Base-by-base conservation (phyloP, 495 filamentous ascomycete genomes). In the Hypoxylon fragiforme region DNA sequence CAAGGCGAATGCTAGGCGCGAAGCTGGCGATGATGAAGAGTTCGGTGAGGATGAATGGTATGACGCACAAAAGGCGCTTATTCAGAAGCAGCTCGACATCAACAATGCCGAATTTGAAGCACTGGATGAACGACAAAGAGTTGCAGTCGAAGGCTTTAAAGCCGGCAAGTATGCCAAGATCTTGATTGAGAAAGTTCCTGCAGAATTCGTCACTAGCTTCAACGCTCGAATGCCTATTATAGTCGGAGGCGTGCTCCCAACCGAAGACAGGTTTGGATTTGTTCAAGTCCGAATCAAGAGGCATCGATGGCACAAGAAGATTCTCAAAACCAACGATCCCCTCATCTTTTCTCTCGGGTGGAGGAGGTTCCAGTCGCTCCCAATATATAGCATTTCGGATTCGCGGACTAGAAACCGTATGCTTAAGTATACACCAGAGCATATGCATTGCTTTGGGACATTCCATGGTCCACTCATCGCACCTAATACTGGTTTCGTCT, bases 21-120 rank as follows among this genome's bases (percentile, higher is more conserved):
- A 84, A 61, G 80, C 75, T 21, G 85, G 78, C 13, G 77, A 77
- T 12, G 70, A 80, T 0, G 79, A 90, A 31, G 83, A 94, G 64
- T 97, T 96, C 62, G 95, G 90, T 24, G 92, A 97, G 71, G 94
- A 98, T 62, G 90, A 97, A 35, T 98, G 95, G 95, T 97, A 97
- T 67, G 92, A 97, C 65, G 80, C 89, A 18, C 95, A 98, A 65
- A 98, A 98, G 69, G 91, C 95, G 18, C 81, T 87, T 61, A 81
- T 97, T 52, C 88, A 97, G 69, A 97, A 95, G 73, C 95, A 97
- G 68, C 77, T 90, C 38, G 84, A 89, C 50, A 95, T 98, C 78
- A 98, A 98, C 74, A 89, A 90, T 55, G 82, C 88, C 39, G 94
- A 97, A 59, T 95, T 95, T 62, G 90, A 91, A 32, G 72, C 80